These are phyloP conservation scores for Cunninghamia lanceolata DNA, from an alignment of 75 land plant species.

Conservation along the genomic window DNA sequence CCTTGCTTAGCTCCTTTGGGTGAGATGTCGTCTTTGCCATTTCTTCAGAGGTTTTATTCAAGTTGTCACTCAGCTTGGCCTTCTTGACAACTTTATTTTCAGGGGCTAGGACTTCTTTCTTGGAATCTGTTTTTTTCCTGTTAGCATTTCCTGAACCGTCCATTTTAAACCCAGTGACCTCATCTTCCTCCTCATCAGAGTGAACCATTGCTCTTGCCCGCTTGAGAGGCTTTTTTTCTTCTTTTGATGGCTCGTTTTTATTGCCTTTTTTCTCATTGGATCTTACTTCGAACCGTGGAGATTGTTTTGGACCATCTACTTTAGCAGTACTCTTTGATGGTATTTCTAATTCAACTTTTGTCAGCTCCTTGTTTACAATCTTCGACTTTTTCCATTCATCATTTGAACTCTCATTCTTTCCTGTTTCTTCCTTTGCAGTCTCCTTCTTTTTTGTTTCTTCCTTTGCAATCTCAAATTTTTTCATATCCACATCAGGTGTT, in stretches of 20 bases:
- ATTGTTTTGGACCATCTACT: not conserved
- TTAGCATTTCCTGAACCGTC: not conserved
- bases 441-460: not conserved
- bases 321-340: not conserved
- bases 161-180: not conserved
- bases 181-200: conserved; percentile 4
- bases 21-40: not conserved
- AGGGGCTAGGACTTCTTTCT: not conserved
- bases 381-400: not conserved
- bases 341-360: not conserved
- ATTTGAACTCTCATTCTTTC: not conserved
- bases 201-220: conserved; percentile 11
- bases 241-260: not conserved
- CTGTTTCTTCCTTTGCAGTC: not conserved
- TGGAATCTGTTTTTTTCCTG: not conserved
- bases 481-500: not conserved
- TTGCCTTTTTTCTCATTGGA: not conserved
- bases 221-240: conserved; percentile 10
- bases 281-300: not conserved
- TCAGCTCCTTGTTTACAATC: not conserved
- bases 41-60: not conserved
- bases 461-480: not conserved
- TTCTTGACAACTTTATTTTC: conserved; percentile 9
- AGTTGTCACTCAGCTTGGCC: not conserved
- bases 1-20: not conserved